Conservation (phyloP, 129 eudicot species). For the Cynara cardunculus region DNA sequence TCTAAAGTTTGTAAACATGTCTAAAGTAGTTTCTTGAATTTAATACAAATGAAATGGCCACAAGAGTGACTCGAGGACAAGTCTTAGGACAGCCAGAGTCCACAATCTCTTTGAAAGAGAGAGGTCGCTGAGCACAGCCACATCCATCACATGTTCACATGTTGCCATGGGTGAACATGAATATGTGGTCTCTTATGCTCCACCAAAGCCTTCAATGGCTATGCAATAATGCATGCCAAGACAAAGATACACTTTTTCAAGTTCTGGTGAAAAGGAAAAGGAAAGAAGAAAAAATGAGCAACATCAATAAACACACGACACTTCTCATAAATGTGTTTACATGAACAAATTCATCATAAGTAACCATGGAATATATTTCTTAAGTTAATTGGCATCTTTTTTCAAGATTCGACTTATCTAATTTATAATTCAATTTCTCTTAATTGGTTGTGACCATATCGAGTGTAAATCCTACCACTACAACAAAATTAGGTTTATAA, state of each 20-base stretch:
- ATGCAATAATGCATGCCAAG: conserved; percentile 14
- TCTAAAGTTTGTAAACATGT: no score
- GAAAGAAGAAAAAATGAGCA: no score
- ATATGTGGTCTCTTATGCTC: conserved; percentile 8
- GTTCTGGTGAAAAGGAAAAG: not conserved
- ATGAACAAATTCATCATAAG: not conserved
- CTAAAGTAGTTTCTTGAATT: not conserved
- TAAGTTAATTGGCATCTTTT: not conserved
- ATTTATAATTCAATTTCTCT: not conserved
- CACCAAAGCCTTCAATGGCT: not conserved
- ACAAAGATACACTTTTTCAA: conserved; percentile 26
- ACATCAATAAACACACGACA: not conserved
- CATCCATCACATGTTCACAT: conserved; percentile 4
- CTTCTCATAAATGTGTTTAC: not conserved
- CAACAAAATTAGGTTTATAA: no score
- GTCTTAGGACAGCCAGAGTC: not conserved
- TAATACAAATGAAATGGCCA: not conserved
- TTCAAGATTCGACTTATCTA: not conserved
- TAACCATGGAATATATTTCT: not conserved
- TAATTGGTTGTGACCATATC: not conserved
- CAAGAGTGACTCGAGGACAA: not conserved
- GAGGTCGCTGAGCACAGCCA: not conserved
- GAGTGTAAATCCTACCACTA: not conserved
- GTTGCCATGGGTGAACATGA: not conserved
- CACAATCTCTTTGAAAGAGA: not conserved